Evolutionary conservation across 371 early-diverging fungal species (phyloP), one percentile per base, ranked within the genome.

Genomic region (Circinella umbellata): DNA sequence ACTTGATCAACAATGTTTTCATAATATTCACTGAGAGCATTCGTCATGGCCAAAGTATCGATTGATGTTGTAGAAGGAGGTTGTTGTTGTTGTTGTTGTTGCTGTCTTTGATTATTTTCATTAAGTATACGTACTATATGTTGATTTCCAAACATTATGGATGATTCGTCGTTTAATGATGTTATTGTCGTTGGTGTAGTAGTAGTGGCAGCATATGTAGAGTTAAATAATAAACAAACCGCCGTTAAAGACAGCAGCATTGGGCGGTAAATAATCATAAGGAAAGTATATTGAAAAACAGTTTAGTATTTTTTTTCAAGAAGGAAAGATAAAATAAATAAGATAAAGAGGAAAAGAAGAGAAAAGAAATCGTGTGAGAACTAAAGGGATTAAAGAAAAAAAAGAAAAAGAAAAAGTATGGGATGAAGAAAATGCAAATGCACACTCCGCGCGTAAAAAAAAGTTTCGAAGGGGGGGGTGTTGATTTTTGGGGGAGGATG

Each of bases 1-100:
- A 77, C 79, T 69, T 80, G 83, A 63, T 83, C 79, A 8, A 80
- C 79, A 20, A 83, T 79, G 35, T 70, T 79, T 69, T 83, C 83
- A 73, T 83, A 83, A 49, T 80, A 83, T 53, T 80, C 83, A 70
- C 76, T 74, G 6, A 70, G 42, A 3, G 70, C 65, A 15, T 65
- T 70, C 17, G 70, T 68, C n/a, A 68, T 27, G 47, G 61, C 68
- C 8, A 68, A 11, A 14, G 62, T 62, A 38, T 68, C 68, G 34
- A 68, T 61, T 0, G 61, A 62, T 1, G 63, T 60, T 15, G 63
- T 51, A 20, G 62, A 20, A 37, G 55, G 20, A 60, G 61, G 46
- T 6, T 27, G 51, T 6, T 51, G 17, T n/a, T n/a, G 51, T n/a
- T 51, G 51, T n/a, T 51, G 17, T n/a, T n/a, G 51, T n/a, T 51